Base-by-base conservation (phyloP, 2,329 filamentous ascomycete species). In the Bipolaris zeicola region DNA sequence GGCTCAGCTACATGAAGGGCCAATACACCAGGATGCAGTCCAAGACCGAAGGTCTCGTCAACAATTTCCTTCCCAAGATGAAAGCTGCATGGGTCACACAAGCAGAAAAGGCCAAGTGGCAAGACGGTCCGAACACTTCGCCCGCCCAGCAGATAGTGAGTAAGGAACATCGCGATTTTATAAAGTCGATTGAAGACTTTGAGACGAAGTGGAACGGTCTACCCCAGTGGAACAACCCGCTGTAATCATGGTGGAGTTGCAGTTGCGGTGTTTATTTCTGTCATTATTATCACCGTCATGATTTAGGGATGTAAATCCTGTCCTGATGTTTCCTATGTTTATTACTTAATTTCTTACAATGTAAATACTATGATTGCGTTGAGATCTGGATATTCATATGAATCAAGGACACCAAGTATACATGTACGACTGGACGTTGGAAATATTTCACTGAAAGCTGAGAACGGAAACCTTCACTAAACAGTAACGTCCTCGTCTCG, bases 1-100 rank as follows among this genome's bases (percentile, higher is more conserved):
- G 43, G 43, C 28, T 16, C 43, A 34, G 18, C 10, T 46, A 16
- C 31, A 46, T 46, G 43, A 46, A 34, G n/a, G 43, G 43, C 43
- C 22, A 33, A 26, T 46, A 46, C 43, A 46, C 43, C 28, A 8
- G 5, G 2, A 46, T 46, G 43, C 43, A 46, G 26, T 5, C 14
- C 26, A 46, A 46, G 11, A 46, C 43, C 16, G 36, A 46, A n/a
- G 18, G n/a, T 6, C 43, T 46, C n/a, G 26, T 46, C 16, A 11
- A 20, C 4, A 16, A 22, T 6, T 16, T 8, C 16, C 6, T 39
- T 7, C 37, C 5, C 1, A 10, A 7, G 8, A 16, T 39, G 37
- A 39, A 39, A 18, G 8, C 5, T 39, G 37, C 37, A 10, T 39
- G 37, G 37, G 37, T 5, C 6, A 39, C 37, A 18, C 16, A 39